These are phyloP conservation scores for Sextonia rubra DNA, from an alignment of 164 flowering plant species.

Conservation along the genomic window DNA sequence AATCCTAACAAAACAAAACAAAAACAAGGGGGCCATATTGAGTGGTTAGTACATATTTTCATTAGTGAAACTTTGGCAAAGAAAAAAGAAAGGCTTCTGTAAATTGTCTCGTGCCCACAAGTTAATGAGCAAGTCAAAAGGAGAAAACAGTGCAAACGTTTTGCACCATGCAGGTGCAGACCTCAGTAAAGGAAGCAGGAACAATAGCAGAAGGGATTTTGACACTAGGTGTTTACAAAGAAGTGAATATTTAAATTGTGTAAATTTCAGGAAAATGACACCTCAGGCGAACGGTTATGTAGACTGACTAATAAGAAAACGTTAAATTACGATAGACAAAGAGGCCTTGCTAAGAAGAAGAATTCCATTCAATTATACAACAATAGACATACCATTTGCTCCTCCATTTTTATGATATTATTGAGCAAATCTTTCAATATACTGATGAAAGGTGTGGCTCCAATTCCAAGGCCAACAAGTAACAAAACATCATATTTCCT, in stretches of 20 bases:
- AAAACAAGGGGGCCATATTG: too few species aligned
- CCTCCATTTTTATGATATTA: conserved; percentile 78
- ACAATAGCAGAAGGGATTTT: not conserved
- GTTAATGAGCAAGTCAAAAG: too few species aligned
- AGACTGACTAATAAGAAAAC: not conserved
- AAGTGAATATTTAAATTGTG: not conserved
- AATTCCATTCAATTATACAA: not conserved
- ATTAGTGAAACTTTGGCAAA: too few species aligned
- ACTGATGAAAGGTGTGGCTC: conserved; percentile 97
- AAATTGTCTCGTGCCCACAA: not conserved
- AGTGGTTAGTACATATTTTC: not conserved
- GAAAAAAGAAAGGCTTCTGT: not conserved
- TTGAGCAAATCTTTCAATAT: conserved; percentile 88
- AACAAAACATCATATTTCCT: conserved; percentile 78
- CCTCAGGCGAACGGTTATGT: not conserved
- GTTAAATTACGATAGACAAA: not conserved
- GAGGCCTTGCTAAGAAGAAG: not conserved
- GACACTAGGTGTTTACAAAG: not conserved
- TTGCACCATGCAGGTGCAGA: too few species aligned
- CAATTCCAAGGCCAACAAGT: conserved; percentile 92
- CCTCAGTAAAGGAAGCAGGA: not conserved
- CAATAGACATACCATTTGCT: conserved; percentile 50
- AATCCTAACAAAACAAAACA: conserved; percentile 43
- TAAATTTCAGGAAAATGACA: not conserved
- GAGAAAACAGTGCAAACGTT: not conserved